A percentile compares a stretch with the other conserved stretches of the same genome.
Conservation (phyloP, 306 rosid species). For the Lathyrus tuberosus region DNA sequence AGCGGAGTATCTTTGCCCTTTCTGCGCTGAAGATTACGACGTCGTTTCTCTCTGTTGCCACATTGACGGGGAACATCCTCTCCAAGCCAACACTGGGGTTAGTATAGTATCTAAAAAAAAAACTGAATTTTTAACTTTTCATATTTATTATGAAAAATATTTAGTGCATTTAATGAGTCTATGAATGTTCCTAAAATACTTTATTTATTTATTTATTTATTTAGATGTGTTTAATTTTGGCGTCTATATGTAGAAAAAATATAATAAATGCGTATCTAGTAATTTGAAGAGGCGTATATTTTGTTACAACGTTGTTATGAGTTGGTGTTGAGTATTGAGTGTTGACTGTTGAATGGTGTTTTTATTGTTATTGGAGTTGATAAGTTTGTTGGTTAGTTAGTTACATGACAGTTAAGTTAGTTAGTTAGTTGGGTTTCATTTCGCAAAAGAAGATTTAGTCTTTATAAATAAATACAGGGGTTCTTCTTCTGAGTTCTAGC, state of each 20-base stretch:
- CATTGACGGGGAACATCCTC: conserved; percentile 79
- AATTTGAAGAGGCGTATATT: background rate
- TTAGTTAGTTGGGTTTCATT: conserved; percentile 7
- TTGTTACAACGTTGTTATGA: background rate
- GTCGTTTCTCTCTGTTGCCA: conserved; percentile 85
- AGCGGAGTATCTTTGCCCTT: conserved; percentile 75
- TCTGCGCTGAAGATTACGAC: conserved; percentile 76
- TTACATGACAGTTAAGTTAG: background rate
- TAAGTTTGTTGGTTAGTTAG: background rate
- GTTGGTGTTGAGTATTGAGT: background rate
- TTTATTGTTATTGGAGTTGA: background rate
- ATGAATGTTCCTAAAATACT: background rate
- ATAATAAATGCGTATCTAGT: background rate
- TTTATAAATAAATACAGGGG: background rate
- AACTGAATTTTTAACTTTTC: background rate
- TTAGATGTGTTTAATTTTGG: background rate
- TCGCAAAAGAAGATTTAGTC: background rate
- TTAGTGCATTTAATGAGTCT: too few species aligned
- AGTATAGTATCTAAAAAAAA: background rate
- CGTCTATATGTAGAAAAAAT: background rate
- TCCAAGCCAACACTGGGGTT: conserved; percentile 73
- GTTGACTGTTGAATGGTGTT: background rate
- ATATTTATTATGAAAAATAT: too few species aligned
- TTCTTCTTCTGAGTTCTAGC: conserved; percentile 1
- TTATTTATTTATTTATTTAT: background rate